Conservation (phyloP, 1,284 basidiomycete species). For the Puccinia horiana region DNA sequence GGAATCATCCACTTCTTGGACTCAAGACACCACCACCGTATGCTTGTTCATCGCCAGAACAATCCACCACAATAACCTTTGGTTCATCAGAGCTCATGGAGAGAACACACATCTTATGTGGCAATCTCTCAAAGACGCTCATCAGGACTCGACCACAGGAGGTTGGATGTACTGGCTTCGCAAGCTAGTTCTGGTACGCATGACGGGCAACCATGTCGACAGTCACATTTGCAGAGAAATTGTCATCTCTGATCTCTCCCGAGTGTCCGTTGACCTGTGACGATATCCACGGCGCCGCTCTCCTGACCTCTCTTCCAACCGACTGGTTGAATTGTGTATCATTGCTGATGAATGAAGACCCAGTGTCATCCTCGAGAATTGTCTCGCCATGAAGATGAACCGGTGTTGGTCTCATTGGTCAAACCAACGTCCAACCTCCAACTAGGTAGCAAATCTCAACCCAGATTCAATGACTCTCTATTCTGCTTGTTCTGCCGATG, state of each 20-base stretch:
- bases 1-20: background rate
- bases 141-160: background rate
- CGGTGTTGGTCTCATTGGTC: too few relatives aligned
- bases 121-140: background rate
- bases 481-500: background rate
- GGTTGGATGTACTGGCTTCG: background rate
- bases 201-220: background rate
- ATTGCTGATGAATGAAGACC: background rate
- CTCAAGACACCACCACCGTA: background rate
- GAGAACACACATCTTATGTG: background rate
- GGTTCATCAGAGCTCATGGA: background rate
- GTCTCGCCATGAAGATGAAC: background rate
- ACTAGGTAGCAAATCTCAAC: too few relatives aligned
- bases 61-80: background rate
- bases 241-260: background rate
- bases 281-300: background rate
- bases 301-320: background rate
- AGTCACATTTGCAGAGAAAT: background rate
- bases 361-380: background rate
- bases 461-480: background rate
- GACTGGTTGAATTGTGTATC: background rate
- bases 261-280: background rate
- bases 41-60: background rate
- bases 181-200: background rate
- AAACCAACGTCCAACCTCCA: too few relatives aligned